Conservation (phyloP, 1,139 yeast genomes). For the Wickerhamomyces sp. region DNA sequence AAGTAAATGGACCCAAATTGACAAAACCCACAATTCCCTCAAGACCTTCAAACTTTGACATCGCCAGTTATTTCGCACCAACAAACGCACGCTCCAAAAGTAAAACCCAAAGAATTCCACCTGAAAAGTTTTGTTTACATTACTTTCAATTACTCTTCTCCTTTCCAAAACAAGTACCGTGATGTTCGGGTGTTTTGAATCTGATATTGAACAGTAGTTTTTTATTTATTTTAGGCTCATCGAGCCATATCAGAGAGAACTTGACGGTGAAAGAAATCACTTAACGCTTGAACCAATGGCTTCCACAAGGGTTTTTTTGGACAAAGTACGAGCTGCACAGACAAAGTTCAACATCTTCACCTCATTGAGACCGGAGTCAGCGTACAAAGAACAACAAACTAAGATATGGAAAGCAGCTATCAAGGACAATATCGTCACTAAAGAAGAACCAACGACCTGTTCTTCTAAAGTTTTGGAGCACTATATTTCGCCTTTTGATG, state of each 20-base stretch:
- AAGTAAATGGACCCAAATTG: background rate
- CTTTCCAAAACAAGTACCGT: too few relatives aligned
- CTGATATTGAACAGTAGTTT: too few relatives aligned
- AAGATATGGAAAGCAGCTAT: constrained; percentile 34
- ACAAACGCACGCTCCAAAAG: too few relatives aligned
- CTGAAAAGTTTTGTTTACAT: too few relatives aligned
- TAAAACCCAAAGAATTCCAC: too few relatives aligned
- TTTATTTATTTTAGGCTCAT: too few relatives aligned
- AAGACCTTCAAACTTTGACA: constrained; percentile 18
- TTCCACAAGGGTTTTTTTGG: background rate
- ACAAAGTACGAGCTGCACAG: constrained; percentile 6
- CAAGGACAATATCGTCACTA: constrained; percentile 78
- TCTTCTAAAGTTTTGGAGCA: constrained; percentile 56
- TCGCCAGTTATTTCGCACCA: background rate
- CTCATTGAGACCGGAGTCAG: constrained; percentile 23
- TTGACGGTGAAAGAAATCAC: too few relatives aligned
- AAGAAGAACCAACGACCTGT: constrained; percentile 64
- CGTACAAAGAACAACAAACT: constrained; percentile 1
- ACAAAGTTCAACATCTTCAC: constrained; percentile 34
- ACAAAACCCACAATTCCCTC: constrained; percentile 18
- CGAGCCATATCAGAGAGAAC: too few relatives aligned
- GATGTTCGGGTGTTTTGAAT: too few relatives aligned
- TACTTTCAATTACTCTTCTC: too few relatives aligned
- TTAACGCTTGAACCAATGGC: too few relatives aligned
- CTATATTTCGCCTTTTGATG: constrained; percentile 74